phyloP scores from a whole-genome alignment of 805 yeast genomes.

The Candida oleophila region DNA sequence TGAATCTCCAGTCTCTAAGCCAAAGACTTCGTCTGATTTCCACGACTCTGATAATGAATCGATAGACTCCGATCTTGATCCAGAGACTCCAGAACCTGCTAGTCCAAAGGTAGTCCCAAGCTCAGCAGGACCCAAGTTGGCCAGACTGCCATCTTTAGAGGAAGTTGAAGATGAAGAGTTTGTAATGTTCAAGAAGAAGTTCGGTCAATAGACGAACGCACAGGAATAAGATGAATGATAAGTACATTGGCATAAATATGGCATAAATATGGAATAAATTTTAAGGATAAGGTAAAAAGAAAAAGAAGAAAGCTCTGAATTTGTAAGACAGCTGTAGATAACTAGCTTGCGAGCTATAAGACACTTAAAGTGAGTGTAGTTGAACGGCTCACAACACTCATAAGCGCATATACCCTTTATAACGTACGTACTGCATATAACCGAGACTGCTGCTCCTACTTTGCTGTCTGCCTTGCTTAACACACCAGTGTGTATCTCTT shows the following conservation, averaged over 20 bases:
- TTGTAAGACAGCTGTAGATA: too few relatives aligned
- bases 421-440: background rate
- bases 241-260: too few relatives aligned
- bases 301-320: too few relatives aligned
- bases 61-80: constrained; percentile 14
- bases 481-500: background rate
- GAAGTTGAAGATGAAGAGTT: constrained; percentile 38
- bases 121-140: constrained; percentile 13
- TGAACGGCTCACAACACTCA: too few relatives aligned
- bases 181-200: constrained; percentile 39
- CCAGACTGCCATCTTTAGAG: constrained; percentile 28
- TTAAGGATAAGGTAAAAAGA: too few relatives aligned
- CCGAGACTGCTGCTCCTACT: background rate
- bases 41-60: constrained; percentile 18
- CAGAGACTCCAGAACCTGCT: constrained; percentile 6
- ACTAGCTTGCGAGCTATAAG: too few relatives aligned
- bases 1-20: constrained; percentile 7
- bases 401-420: too few relatives aligned
- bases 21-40: background rate
- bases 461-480: background rate
- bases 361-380: too few relatives aligned
- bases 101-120: constrained; percentile 1
- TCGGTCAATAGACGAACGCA: constrained; percentile 23
- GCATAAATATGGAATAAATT: too few relatives aligned
- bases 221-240: too few relatives aligned